Percentiles rank a stretch among this genome's conserved stretches.
Conservation (phyloP, 192 early-diverging fungal genomes). For the Chytriomyces hyalinus region DNA sequence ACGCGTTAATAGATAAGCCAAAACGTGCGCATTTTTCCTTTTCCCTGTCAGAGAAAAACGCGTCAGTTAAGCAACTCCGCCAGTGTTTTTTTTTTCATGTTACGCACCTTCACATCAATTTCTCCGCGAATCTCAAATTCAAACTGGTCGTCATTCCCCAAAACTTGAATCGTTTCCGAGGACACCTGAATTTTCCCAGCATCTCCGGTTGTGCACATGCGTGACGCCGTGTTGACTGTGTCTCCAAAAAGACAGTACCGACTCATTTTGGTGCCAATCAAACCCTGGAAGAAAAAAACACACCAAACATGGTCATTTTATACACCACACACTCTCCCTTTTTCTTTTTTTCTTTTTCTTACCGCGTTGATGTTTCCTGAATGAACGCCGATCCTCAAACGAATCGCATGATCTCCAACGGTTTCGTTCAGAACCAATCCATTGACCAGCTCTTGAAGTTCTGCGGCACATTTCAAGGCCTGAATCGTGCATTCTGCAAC, state of each 20-base stretch:
- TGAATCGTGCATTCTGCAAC: slow-evolving; percentile 21
- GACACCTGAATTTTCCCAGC: slow-evolving; percentile 44
- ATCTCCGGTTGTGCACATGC: slow-evolving; percentile 44
- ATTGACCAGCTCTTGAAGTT: slow-evolving; percentile 20
- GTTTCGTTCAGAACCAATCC: slow-evolving; percentile 2
- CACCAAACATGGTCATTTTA: neutral
- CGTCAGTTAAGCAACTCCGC: neutral
- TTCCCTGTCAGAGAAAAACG: slow-evolving; percentile 31
- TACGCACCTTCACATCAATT: slow-evolving; percentile 35
- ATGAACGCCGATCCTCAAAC: slow-evolving; percentile 43
- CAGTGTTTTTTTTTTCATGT: neutral
- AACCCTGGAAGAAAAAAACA: slow-evolving; percentile 32
- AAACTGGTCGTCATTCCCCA: slow-evolving; percentile 32
- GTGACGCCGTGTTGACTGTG: slow-evolving; percentile 44
- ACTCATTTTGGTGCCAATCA: slow-evolving; percentile 52
- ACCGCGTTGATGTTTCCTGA: slow-evolving; percentile 40
- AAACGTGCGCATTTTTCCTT: slow-evolving; percentile 48
- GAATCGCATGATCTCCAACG: slow-evolving; percentile 30
- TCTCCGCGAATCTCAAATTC: slow-evolving; percentile 41
- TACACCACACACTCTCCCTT: neutral
- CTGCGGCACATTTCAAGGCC: slow-evolving; percentile 12
- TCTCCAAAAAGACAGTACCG: slow-evolving; percentile 52
- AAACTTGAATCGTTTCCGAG: slow-evolving; percentile 20
- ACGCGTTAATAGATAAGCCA: slow-evolving; percentile 25
- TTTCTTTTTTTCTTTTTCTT: neutral